A percentile compares a stretch with the other conserved stretches of the same genome.
Conservation (phyloP, 31 red algal genomes). For the Porphyra umbilicalis region DNA sequence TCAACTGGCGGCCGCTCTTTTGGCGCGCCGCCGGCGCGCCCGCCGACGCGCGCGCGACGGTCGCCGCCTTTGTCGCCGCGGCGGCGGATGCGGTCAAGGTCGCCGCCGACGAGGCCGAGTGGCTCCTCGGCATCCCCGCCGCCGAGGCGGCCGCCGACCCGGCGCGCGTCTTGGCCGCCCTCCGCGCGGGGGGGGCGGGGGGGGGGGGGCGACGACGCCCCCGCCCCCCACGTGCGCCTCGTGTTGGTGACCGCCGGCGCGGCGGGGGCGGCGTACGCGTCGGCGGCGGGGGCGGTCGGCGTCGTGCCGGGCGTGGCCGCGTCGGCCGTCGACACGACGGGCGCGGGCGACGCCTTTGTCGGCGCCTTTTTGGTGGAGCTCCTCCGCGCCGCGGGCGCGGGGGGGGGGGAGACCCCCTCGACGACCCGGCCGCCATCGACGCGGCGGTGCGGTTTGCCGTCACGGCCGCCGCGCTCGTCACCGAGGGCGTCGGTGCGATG, state of each 20-base stretch:
- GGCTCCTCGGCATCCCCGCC: not conserved
- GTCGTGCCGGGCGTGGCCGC: not conserved
- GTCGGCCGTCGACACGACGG: conserved; percentile 22
- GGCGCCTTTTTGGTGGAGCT: conserved; percentile 21
- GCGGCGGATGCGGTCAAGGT: not conserved
- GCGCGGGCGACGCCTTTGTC: conserved; percentile 51
- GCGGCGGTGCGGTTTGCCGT: not conserved
- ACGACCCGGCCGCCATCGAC: not conserved
- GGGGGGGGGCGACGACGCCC: not conserved
- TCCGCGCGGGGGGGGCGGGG: not conserved
- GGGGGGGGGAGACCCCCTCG: not conserved
- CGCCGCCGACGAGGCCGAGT: not conserved
- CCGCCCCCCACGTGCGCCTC: not conserved
- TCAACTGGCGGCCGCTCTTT: conserved; percentile 52
- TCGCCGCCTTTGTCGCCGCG: not conserved
- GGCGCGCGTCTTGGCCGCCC: not conserved
- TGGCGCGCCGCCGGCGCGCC: no score
- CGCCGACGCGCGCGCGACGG: not conserved
- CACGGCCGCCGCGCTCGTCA: not conserved
- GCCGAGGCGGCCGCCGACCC: not conserved
- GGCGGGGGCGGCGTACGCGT: not conserved
- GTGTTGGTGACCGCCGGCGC: not conserved
- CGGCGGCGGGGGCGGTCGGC: not conserved
- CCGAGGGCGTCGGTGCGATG: not conserved
- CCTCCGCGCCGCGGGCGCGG: not conserved